A percentile compares a stretch with the other conserved stretches of the same genome.
Evolutionary conservation across 1,284 basidiomycete genomes (phyloP).

Genomic region (Malassezia pachydermatis): DNA sequence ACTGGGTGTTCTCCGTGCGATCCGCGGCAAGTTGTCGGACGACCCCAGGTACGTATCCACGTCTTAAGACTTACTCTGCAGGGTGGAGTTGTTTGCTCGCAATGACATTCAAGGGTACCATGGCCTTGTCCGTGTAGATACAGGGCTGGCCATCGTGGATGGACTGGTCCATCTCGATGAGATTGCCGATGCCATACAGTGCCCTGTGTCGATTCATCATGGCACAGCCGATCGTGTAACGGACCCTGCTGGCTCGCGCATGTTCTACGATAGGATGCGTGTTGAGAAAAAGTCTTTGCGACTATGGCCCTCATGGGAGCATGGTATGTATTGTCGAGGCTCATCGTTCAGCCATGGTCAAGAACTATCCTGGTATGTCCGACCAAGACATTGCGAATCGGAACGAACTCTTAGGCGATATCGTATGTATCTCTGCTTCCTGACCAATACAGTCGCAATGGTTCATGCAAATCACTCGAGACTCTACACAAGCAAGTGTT

Average conservation of each 20-base stretch:
- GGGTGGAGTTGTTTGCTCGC: slow-evolving; percentile 45
- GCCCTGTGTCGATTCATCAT: slow-evolving; percentile 52
- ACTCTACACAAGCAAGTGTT: too few species aligned
- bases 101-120: slow-evolving; percentile 51
- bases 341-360: slow-evolving; percentile 42
- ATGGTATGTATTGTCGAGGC: slow-evolving; percentile 28
- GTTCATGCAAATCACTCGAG: slow-evolving; percentile 1
- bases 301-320: slow-evolving; percentile 53
- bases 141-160: slow-evolving; percentile 51
- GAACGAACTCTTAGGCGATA: slow-evolving; percentile 27
- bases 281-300: slow-evolving; percentile 50
- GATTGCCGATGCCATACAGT: slow-evolving; percentile 42
- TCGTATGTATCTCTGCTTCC: slow-evolving; percentile 21
- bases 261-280: slow-evolving; percentile 49
- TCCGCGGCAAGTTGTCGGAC: slow-evolving; percentile 52
- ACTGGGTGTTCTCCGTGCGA: slow-evolving; percentile 50
- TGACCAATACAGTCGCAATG: slow-evolving; percentile 3
- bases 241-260: slow-evolving; percentile 49
- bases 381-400: slow-evolving; percentile 30
- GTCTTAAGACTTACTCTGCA: background rate
- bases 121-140: slow-evolving; percentile 51
- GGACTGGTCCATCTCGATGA: slow-evolving; percentile 49
- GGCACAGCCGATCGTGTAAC: slow-evolving; percentile 52
- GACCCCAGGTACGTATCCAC: slow-evolving; percentile 45
- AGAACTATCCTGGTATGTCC: slow-evolving; percentile 41